phyloP scores from a whole-genome alignment of 768 basidiomycete species.

The Macrolepiota fuliginosa region DNA sequence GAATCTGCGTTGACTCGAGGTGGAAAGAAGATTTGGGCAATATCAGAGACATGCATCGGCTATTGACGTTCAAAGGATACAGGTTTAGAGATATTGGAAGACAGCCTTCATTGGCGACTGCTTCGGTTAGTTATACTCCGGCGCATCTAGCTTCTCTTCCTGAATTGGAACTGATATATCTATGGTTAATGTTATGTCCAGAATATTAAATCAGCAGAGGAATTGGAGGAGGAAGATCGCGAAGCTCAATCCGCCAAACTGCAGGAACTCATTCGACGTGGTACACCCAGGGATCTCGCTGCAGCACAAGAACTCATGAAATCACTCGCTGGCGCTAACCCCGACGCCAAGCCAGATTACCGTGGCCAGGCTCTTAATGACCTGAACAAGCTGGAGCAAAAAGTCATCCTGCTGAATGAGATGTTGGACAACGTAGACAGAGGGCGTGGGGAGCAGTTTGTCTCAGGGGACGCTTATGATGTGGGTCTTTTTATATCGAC shows the following conservation, averaged over 20 bases:
- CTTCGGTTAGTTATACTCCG: slow-evolving; percentile 38
- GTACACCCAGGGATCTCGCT: slow-evolving; percentile 92
- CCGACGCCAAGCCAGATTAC: slow-evolving; percentile 93
- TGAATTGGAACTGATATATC: neutral
- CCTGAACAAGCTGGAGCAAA: slow-evolving; percentile 91
- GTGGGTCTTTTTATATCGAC: slow-evolving; percentile 39
- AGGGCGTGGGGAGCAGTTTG: slow-evolving; percentile 72
- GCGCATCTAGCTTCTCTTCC: neutral
- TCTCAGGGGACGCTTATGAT: slow-evolving; percentile 90
- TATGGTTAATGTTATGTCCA: slow-evolving; percentile 30
- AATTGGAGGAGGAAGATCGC: slow-evolving; percentile 94
- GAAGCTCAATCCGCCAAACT: slow-evolving; percentile 95
- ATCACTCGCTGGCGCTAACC: slow-evolving; percentile 89
- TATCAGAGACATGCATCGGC: slow-evolving; percentile 95
- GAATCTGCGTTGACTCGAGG: slow-evolving; percentile 82
- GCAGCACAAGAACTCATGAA: slow-evolving; percentile 99
- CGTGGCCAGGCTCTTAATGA: slow-evolving; percentile 85
- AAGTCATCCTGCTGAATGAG: slow-evolving; percentile 94
- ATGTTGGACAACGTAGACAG: slow-evolving; percentile 91
- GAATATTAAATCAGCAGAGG: slow-evolving; percentile 93
- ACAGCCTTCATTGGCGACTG: slow-evolving; percentile 31
- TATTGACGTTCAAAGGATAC: slow-evolving; percentile 92
- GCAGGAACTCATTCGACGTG: slow-evolving; percentile 96
- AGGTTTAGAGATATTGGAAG: slow-evolving; percentile 58
- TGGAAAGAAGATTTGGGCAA: slow-evolving; percentile 97